Conservation (phyloP, 2,329 filamentous ascomycete genomes). For the Trichoderma afroharzianum region DNA sequence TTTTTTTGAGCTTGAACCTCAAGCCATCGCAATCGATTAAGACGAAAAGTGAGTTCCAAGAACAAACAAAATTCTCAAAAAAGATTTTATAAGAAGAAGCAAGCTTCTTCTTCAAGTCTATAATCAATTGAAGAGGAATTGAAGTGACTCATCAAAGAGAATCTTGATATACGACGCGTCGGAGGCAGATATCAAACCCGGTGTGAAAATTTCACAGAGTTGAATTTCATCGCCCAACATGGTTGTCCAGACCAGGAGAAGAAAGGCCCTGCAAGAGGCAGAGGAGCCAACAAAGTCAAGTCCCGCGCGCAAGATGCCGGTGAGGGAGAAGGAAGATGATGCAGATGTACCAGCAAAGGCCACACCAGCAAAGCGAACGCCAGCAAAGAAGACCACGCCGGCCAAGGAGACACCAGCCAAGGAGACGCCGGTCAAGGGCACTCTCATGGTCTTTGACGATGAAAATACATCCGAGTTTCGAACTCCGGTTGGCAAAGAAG, state of each 20-base stretch:
- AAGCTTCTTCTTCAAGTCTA: neutral
- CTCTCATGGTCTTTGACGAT: constrained; percentile 35
- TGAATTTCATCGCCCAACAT: constrained; percentile 16
- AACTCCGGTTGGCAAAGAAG: neutral
- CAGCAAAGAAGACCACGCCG: neutral
- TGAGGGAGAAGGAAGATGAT: constrained; percentile 33
- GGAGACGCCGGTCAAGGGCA: constrained; percentile 22
- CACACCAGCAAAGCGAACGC: neutral
- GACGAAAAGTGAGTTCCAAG: neutral
- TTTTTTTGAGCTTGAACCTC: constrained; percentile 18
- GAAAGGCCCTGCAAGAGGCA: constrained; percentile 27
- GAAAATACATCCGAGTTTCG: constrained; percentile 27
- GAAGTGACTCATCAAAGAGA: neutral
- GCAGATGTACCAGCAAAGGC: constrained; percentile 10
- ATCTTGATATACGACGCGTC: neutral
- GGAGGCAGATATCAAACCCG: neutral
- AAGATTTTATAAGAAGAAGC: neutral
- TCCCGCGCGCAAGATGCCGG: constrained; percentile 31
- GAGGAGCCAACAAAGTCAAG: constrained; percentile 20
- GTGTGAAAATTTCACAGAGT: neutral
- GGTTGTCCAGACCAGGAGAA: constrained; percentile 27
- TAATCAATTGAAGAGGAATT: neutral
- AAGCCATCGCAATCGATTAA: neutral
- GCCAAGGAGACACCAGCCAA: neutral
- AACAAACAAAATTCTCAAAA: neutral